Evolutionary conservation across 345 rosid species (phyloP).

Genomic region (Gossypioides kirkii): DNA sequence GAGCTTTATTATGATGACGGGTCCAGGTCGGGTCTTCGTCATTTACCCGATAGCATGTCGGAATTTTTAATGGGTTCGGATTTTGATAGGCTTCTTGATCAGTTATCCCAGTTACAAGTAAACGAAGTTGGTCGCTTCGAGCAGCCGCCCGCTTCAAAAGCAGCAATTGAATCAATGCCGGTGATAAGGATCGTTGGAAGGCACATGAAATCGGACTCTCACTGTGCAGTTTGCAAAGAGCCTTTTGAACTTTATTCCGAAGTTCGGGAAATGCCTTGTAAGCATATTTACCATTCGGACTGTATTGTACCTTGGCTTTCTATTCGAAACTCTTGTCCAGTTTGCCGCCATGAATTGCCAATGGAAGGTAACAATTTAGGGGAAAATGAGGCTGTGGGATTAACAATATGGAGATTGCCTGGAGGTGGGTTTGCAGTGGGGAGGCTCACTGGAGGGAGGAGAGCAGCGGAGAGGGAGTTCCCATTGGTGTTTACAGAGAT

Average conservation of each 20-base stretch:
- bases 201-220: conserved; percentile 35
- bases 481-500: conserved; percentile 54
- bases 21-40: conserved; percentile 49
- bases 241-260: conserved; percentile 39
- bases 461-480: conserved; percentile 43
- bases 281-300: conserved; percentile 52
- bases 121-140: conserved; percentile 41
- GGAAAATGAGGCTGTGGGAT: conserved; percentile 32
- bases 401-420: conserved; percentile 59
- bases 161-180: conserved; percentile 57
- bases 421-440: conserved; percentile 61
- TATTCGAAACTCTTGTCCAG: conserved; percentile 50
- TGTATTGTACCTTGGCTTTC: conserved; percentile 59
- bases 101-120: conserved; percentile 49
- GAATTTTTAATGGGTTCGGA: conserved; percentile 73
- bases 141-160: conserved; percentile 53
- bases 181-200: conserved; percentile 29
- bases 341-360: conserved; percentile 52
- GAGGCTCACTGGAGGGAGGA: conserved; percentile 43
- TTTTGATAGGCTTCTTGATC: conserved; percentile 61
- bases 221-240: conserved; percentile 60
- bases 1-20: conserved; percentile 66
- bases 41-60: conserved; percentile 56
- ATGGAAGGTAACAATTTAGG: conserved; percentile 18
- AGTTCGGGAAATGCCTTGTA: conserved; percentile 61